Evolutionary conservation across 31 red algal genomes (phyloP).

Genomic region (Asparagopsis taxiformis): DNA sequence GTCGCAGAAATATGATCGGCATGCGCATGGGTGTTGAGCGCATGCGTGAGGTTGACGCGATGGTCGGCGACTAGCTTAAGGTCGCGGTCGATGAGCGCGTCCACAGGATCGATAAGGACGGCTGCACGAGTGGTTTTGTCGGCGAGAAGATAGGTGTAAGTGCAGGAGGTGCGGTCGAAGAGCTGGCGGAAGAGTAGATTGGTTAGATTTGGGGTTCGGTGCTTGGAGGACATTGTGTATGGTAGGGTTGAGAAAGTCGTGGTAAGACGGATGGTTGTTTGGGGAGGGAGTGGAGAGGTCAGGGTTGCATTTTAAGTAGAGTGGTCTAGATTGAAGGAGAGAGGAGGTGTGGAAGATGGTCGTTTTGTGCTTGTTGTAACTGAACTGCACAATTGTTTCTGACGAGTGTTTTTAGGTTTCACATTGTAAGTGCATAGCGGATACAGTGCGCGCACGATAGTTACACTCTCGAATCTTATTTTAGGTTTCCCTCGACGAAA

Average conservation of each 20-base stretch:
- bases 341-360: no score
- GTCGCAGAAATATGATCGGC: slow-evolving; percentile 88
- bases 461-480: no score
- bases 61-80: slow-evolving; percentile 33
- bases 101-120: slow-evolving; percentile 86
- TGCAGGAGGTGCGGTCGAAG: slow-evolving; percentile 84
- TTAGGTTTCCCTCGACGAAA: no score
- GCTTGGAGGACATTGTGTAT: not conserved
- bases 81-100: slow-evolving; percentile 58
- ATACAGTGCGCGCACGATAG: no score
- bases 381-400: no score
- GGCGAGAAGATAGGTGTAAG: slow-evolving; percentile 83
- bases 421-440: no score
- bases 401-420: no score
- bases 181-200: slow-evolving; percentile 64
- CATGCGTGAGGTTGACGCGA: slow-evolving; percentile 38
- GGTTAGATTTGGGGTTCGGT: not conserved
- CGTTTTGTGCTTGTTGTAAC: no score
- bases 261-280: not conserved
- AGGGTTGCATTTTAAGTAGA: no score
- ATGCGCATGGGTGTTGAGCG: slow-evolving; percentile 87
- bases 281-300: not conserved
- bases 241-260: not conserved
- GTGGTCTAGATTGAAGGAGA: no score
- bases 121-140: slow-evolving; percentile 42